Conservation (phyloP, 768 basidiomycete species). For the Xerocomellus amylosporus region DNA sequence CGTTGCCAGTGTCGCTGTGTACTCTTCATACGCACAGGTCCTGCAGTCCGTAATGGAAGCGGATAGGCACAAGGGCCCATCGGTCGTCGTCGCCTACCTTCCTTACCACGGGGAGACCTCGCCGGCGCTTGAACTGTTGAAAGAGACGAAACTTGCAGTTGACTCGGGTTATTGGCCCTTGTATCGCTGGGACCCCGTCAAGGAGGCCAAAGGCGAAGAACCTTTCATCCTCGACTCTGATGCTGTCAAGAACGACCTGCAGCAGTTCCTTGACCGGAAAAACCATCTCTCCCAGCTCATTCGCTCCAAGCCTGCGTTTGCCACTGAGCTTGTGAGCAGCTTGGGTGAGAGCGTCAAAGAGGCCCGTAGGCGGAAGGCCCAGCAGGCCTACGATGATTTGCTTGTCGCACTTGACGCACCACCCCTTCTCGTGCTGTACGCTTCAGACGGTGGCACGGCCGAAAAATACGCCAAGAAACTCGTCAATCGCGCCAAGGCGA, state of each 20-base stretch:
- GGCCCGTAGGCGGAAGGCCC: conserved; percentile 76
- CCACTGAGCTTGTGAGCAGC: conserved; percentile 77
- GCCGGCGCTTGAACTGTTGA: conserved; percentile 84
- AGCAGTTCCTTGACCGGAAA: conserved; percentile 91
- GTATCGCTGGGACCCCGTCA: conserved; percentile 94
- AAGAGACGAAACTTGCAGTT: conserved; percentile 96
- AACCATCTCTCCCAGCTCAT: conserved; percentile 95
- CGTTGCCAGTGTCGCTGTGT: conserved; percentile 93
- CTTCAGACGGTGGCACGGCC: conserved; percentile 92
- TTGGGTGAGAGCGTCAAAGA: conserved; percentile 82
- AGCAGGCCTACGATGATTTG: conserved; percentile 81
- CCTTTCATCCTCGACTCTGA: conserved; percentile 94
- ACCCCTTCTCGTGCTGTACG: conserved; percentile 86
- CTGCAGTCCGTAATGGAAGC: conserved; percentile 90
- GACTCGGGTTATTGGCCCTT: conserved; percentile 97
- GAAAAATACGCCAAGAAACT: conserved; percentile 95
- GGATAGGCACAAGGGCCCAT: conserved; percentile 85
- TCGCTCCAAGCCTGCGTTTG: conserved; percentile 74
- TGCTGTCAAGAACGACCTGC: conserved; percentile 88
- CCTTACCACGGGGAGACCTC: conserved; percentile 79
- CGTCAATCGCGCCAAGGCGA: conserved; percentile 73
- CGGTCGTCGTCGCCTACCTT: conserved; percentile 90
- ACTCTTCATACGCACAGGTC: conserved; percentile 93
- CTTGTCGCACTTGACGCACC: conserved; percentile 84
- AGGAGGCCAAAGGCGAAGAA: conserved; percentile 70